phyloP scores from a whole-genome alignment of 2,329 filamentous ascomycete species.

The Aspergillus pseudoviridinutans region DNA sequence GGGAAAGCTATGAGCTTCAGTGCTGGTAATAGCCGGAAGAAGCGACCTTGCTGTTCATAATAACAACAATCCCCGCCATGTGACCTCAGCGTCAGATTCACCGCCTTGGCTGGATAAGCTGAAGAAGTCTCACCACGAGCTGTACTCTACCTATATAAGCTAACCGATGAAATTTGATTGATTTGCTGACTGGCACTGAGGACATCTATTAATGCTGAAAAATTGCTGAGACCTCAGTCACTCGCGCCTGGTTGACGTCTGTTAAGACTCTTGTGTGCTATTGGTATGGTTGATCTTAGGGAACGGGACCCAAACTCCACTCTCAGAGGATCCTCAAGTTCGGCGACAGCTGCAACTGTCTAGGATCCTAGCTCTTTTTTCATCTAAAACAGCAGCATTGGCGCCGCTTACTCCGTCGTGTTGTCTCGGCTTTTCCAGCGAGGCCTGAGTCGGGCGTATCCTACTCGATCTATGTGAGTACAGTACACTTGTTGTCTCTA shows the following conservation, averaged over 20 bases:
- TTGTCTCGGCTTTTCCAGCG: constrained; percentile 20
- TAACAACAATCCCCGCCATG: constrained; percentile 23
- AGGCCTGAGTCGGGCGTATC: constrained; percentile 25
- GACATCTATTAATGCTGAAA: not conserved
- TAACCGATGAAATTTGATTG: not conserved
- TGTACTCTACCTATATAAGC: not conserved
- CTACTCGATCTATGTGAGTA: constrained; percentile 29
- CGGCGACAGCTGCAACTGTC: constrained; percentile 3
- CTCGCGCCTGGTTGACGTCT: not conserved
- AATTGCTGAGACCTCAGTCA: not conserved
- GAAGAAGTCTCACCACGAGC: not conserved
- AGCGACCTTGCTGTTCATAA: not conserved
- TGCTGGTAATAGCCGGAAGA: not conserved
- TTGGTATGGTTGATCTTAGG: constrained; percentile 17
- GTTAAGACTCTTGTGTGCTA: not conserved
- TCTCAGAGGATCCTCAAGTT: constrained; percentile 5
- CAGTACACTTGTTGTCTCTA: not conserved
- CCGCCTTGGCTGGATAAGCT: constrained; percentile 12
- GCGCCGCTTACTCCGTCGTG: constrained; percentile 21
- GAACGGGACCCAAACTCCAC: constrained; percentile 25
- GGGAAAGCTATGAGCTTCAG: not conserved
- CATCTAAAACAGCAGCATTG: not conserved
- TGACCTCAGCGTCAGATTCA: constrained; percentile 28
- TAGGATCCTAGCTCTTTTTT: not conserved
- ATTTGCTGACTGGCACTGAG: not conserved